Evolutionary conservation across 768 basidiomycete species (phyloP), one percentile per base, ranked within the genome.

Genomic region (Tulasnella sp.): DNA sequence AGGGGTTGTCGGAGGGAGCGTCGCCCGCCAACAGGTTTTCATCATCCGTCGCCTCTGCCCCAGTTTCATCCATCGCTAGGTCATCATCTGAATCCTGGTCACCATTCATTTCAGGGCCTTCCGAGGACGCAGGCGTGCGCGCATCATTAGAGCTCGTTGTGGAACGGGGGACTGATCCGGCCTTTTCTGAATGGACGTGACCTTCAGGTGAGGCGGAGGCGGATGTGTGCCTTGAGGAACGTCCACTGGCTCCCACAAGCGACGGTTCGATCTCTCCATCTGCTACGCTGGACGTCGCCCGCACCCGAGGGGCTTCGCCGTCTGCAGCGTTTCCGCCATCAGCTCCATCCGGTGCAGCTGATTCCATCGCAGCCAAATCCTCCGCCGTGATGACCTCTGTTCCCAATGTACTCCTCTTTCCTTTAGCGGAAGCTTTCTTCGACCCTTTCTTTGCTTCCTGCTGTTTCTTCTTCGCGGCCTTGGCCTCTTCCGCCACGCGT

Each of bases 401-500:
- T 18, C 77, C 58, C 54, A 78, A 34, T 18, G 46, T 54, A 37
- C 77, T 78, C 77, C 58, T 78, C 54, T 69, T 78, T 20, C 73
- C 73, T 54, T 78, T 78, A 6, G 77, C 18, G 6, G 41, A 37
- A 0, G 50, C 77, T 69, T 78, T 78, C 41, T 60, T 78, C 31
- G 76, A 46, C 44, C 31, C 44, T n/a, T 78, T 78, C 46, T 50
- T 50, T 28, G 37, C 5, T 16, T 77, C 76, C 12, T 28, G 75
- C 58, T 76, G 44, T 54, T 81, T 78, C 58, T 72, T 77, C 75
- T 79, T 82, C 42, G 77, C 78, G 8, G 77, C 24, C 50, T 64
- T 77, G 46, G 69, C 81, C 48, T 83, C 78, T 73, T 84, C 84
- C 82, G 83, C 84, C 40, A 77, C 81, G 75, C 84, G 37, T 72